These are phyloP conservation scores for Mucor irregularis DNA, from an alignment of 371 early-diverging fungal genomes.

Conservation along the genomic window DNA sequence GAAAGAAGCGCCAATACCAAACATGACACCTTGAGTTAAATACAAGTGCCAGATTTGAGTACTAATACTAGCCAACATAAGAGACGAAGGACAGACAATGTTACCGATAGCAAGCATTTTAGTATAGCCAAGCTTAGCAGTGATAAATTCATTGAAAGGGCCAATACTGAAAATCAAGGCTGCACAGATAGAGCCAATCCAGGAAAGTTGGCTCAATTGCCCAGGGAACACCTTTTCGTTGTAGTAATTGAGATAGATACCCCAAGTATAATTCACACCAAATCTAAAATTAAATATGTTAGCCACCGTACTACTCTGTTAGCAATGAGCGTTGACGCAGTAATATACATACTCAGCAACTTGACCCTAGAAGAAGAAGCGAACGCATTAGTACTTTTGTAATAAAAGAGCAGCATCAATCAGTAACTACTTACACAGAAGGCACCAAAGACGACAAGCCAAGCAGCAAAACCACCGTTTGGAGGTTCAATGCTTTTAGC, in stretches of 20 bases:
- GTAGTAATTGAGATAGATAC: conserved; percentile 34
- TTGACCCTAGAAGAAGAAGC: conserved; percentile 18
- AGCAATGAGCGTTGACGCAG: neutral
- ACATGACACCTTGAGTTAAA: conserved; percentile 71
- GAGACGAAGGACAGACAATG: conserved; percentile 53
- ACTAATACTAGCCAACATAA: conserved; percentile 63
- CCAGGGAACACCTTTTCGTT: conserved; percentile 30
- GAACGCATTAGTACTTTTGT: neutral
- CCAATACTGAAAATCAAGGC: conserved; percentile 38
- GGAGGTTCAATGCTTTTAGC: conserved; percentile 7
- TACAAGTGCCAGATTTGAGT: conserved; percentile 68
- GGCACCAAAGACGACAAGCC: conserved; percentile 30
- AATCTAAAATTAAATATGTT: too few relatives aligned
- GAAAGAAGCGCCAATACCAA: conserved; percentile 69
- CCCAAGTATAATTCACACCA: conserved; percentile 45
- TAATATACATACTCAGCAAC: conserved; percentile 27
- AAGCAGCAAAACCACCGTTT: conserved; percentile 28
- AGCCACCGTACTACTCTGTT: too few relatives aligned
- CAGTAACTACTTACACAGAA: conserved; percentile 29
- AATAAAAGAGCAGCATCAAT: neutral
- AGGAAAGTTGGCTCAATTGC: conserved; percentile 33
- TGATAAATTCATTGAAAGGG: conserved; percentile 46
- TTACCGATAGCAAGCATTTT: conserved; percentile 51
- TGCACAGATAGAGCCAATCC: conserved; percentile 47
- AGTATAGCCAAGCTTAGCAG: conserved; percentile 54